A percentile compares a stretch with the other conserved stretches of the same genome.
Conservation (phyloP, 129 eudicot species). For the Lonicera japonica region DNA sequence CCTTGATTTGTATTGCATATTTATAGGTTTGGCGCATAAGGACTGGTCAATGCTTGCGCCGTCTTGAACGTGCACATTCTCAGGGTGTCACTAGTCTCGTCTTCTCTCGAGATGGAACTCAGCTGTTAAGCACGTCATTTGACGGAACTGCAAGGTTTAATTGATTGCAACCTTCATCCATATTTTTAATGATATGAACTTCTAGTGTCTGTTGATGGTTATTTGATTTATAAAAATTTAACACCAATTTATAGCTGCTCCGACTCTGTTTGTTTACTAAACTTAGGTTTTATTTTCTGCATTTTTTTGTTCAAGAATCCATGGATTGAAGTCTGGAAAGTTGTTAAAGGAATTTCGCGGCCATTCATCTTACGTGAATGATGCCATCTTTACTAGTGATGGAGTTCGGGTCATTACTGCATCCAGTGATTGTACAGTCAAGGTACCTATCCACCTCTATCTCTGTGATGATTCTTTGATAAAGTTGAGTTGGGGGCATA, state of each 20-base stretch:
- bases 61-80: conserved; percentile 91
- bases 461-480: conserved; percentile 11
- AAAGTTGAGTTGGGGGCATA: conserved; percentile 1
- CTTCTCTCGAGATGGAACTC: conserved; percentile 93
- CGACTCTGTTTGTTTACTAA: conserved; percentile 1
- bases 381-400: conserved; percentile 86
- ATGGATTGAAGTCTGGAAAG: conserved; percentile 89
- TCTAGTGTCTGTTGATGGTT: not conserved
- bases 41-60: conserved; percentile 95
- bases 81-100: conserved; percentile 86
- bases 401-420: conserved; percentile 87
- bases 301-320: conserved; percentile 44
- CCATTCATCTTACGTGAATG: conserved; percentile 87
- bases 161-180: not conserved
- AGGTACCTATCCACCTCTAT: conserved; percentile 36
- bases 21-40: conserved; percentile 93
- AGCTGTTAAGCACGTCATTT: conserved; percentile 87
- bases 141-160: conserved; percentile 87
- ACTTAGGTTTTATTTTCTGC: conserved; percentile 1
- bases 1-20: not conserved
- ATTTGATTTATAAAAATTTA: not conserved
- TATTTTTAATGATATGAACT: not conserved
- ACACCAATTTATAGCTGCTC: not conserved
- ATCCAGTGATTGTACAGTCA: conserved; percentile 95
- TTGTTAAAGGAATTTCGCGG: conserved; percentile 96